Evolutionary conservation across 2,329 filamentous ascomycete genomes (phyloP), one percentile per base, ranked within the genome.

Genomic region (Thielaviopsis punctulata): DNA sequence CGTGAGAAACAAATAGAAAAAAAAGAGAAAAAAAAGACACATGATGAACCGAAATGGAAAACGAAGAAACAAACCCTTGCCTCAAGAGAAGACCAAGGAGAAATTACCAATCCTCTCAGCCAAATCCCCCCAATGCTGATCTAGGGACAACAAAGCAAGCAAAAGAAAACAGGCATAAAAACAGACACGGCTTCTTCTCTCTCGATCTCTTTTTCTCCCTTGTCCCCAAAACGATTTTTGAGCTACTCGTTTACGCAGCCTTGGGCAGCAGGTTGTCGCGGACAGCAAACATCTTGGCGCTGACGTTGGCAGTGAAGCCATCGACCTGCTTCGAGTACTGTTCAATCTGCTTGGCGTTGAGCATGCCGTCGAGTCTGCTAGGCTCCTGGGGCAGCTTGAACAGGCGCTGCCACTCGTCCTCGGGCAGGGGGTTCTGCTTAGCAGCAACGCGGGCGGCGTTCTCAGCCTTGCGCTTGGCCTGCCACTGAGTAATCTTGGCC

Each of bases 361-460:
- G 74, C 77, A 98, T 86, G 59, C 84, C 86, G 73, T 96, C 90
- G 60, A 96, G 72, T 59, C 90, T 76, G 70, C 84, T 94, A 53
- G 92, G 90, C 73, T 96, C 90, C 65, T 87, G 82, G 23, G 92
- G 92, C 60, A 98, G 78, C 79, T 98, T 98, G 79, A 96, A 98
- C 61, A 96, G 76, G 65, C 86, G 83, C 71, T 94, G 86, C 89
- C 89, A 98, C 74, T 98, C 92, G 63, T 96, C 90, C 72, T 98
- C 92, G 36, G 92, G 88, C 48, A 96, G 78, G 36, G 80, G 80
- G 41, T 83, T 68, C 70, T 96, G 88, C 76, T 96, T 96, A 59
- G 90, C 84, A 36, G 87, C 80, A 53, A 77, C 75, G 54, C 92
- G 80, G 56, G 82, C 83, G 25, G 84, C 82, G 65, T 98, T 98